A percentile compares a stretch with the other conserved stretches of the same genome.
These are phyloP conservation scores for Pseudocercospora musae DNA, from an alignment of 2,329 filamentous ascomycete species.

Conservation along the genomic window DNA sequence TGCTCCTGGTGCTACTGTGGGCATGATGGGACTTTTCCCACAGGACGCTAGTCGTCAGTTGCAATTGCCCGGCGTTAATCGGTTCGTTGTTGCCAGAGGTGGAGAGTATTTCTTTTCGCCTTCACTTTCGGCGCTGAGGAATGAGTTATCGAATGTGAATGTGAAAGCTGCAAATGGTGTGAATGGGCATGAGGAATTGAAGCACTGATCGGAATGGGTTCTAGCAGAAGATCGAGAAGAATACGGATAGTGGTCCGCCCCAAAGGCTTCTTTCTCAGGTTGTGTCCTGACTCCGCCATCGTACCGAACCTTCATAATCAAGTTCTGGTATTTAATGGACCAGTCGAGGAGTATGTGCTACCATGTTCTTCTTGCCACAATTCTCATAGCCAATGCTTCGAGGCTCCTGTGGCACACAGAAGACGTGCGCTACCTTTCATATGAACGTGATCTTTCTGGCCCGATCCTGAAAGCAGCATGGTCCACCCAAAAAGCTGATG, in stretches of 20 bases:
- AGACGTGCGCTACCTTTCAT: background rate
- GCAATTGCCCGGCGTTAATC: slow-evolving; percentile 23
- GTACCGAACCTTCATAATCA: background rate
- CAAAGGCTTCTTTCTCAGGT: background rate
- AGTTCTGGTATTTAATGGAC: background rate
- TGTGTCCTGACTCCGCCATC: background rate
- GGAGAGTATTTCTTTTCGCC: slow-evolving; percentile 50
- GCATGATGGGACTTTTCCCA: slow-evolving; percentile 29
- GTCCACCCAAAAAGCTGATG: background rate
- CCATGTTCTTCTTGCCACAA: background rate
- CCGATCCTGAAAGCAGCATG: background rate
- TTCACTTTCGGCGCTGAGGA: slow-evolving; percentile 35
- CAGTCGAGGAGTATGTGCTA: background rate
- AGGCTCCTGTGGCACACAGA: background rate
- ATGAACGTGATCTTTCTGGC: background rate
- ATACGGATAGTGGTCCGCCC: background rate
- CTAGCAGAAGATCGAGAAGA: background rate
- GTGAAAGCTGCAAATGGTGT: slow-evolving; percentile 3
- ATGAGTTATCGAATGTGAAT: slow-evolving; percentile 21
- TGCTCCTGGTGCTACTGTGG: slow-evolving; percentile 16
- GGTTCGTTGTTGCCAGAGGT: slow-evolving; percentile 43
- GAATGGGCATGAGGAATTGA: slow-evolving; percentile 11
- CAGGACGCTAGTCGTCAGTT: slow-evolving; percentile 24
- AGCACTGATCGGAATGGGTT: background rate
- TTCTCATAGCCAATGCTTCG: background rate